phyloP scores from a whole-genome alignment of 176 grass and related monocot genomes.

The Microstegium vimineum region DNA sequence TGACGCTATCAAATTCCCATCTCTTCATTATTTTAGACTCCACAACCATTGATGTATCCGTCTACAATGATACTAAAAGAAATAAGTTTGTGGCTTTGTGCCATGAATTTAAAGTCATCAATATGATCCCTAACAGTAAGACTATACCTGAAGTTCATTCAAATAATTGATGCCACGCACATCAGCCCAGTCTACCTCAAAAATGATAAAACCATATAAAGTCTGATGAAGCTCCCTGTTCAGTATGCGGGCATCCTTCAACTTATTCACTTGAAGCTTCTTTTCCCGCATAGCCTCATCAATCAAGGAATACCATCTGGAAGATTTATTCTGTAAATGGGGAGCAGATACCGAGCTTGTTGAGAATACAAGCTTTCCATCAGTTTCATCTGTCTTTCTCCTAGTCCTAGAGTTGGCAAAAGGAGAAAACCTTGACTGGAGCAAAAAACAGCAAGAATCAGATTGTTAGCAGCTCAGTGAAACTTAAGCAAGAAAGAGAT shows the following conservation, averaged over 20 bases:
- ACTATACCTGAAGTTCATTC: conserved; percentile 95
- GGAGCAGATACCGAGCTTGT: conserved; percentile 41
- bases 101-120: conserved; percentile 2
- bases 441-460: conserved; percentile 22
- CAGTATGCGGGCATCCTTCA: conserved; percentile 70
- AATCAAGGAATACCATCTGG: conserved; percentile 83
- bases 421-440: conserved; percentile 84
- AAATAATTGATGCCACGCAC: conserved; percentile 91
- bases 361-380: conserved; percentile 48
- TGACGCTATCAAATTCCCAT: conserved; percentile 95
- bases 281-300: conserved; percentile 78
- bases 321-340: conserved; percentile 40
- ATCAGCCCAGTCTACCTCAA: conserved; percentile 81
- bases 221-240: conserved; percentile 82
- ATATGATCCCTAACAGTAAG: not conserved
- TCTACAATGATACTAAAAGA: conserved; percentile 44
- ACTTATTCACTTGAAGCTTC: conserved; percentile 80
- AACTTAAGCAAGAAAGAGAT: not conserved
- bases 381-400: conserved; percentile 62
- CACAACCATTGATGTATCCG: conserved; percentile 78
- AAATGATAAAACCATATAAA: conserved; percentile 95
- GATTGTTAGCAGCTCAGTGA: not conserved
- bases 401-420: conserved; percentile 72
- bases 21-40: conserved; percentile 89
- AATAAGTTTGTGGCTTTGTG: not conserved